Base-by-base conservation (phyloP, 805 yeast genomes). In the Nakazawaea pomicola region DNA sequence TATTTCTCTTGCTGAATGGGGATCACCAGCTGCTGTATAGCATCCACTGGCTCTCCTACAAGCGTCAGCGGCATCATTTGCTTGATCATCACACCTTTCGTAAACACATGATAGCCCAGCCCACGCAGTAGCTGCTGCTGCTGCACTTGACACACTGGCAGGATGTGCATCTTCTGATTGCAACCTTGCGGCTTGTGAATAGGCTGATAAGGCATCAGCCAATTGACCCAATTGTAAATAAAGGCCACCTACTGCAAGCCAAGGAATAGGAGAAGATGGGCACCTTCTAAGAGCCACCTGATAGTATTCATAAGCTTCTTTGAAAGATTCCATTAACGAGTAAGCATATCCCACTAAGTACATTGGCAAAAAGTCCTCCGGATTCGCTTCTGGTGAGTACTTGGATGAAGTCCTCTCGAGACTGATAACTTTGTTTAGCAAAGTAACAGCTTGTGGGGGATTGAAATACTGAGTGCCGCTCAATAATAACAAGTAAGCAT, bases 171-270 rank as follows among this genome's bases (percentile, higher is more conserved):
- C 76, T 36, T 72, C 75, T 31, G 64, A 60, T 47, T 71, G 72
- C 9, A 77, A 54, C 34, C 78, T 62, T 15, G 79, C 68, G 2
- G 83, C 85, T 53, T 79, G 83, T 0, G 83, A 73, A 52, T 76
- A 80, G 2, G 86, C 85, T 5, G 80, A 78, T 38, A 80, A 60
- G 0, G 87, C 80, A 51, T 80, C 87, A 3, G 78, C 73, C 18
- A 80, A 55, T 55, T 80, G 87, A 34, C 74, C 74, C 48, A 78
- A 60, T 46, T 70, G 70, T 42, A 80, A 56, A 50, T 80, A 80
- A 36, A 81, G 61, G 10, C 75, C 68, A 3, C 85, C 89, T 21
- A 80, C 77, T 0, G 81, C 77, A 25, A 80, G 58, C 89, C 87
- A 80, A 3, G 82, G 73, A 37, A 77, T 61, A n/a, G 84, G 77